Evolutionary conservation across 2,329 filamentous ascomycete species (phyloP).

Genomic region (Pyrenophora teres): DNA sequence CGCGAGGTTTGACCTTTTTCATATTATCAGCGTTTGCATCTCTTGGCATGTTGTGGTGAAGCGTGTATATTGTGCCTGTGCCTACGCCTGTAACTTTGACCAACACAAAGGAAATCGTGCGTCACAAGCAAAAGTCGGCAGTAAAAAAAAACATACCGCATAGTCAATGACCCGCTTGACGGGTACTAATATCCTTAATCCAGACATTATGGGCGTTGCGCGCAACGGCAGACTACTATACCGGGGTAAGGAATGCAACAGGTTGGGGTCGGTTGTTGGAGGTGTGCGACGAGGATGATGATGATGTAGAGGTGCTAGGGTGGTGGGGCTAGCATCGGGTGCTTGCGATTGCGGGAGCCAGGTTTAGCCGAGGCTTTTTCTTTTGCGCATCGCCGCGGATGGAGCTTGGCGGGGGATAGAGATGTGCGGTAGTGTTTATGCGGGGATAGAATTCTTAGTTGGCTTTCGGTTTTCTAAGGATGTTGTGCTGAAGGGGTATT

Average conservation of each 20-base stretch:
- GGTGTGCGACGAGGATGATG: background rate
- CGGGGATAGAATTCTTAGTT: background rate
- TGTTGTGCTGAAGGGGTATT: too few species aligned
- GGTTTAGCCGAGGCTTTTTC: constrained; percentile 18
- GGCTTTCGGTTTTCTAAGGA: too few species aligned
- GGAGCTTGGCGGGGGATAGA: constrained; percentile 10
- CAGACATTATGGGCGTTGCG: constrained; percentile 45
- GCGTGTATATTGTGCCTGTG: background rate
- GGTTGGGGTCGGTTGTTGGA: background rate
- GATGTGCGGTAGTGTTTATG: background rate
- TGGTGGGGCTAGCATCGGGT: constrained; percentile 17
- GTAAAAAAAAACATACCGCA: constrained; percentile 49
- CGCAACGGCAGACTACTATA: background rate
- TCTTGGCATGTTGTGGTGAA: too few species aligned
- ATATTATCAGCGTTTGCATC: background rate
- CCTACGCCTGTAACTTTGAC: too few species aligned
- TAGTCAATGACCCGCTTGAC: constrained; percentile 65
- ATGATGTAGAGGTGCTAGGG: constrained; percentile 14
- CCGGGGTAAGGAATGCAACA: background rate
- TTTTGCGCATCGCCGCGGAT: background rate
- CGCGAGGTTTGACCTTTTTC: constrained; percentile 68
- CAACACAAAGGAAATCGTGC: too few species aligned
- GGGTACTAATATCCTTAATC: constrained; percentile 60
- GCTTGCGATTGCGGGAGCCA: constrained; percentile 5
- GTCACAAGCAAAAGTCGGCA: too few species aligned